Evolutionary conservation across 352 stramenopile genomes (phyloP).

Genomic region (Globisporangium nagaii): DNA sequence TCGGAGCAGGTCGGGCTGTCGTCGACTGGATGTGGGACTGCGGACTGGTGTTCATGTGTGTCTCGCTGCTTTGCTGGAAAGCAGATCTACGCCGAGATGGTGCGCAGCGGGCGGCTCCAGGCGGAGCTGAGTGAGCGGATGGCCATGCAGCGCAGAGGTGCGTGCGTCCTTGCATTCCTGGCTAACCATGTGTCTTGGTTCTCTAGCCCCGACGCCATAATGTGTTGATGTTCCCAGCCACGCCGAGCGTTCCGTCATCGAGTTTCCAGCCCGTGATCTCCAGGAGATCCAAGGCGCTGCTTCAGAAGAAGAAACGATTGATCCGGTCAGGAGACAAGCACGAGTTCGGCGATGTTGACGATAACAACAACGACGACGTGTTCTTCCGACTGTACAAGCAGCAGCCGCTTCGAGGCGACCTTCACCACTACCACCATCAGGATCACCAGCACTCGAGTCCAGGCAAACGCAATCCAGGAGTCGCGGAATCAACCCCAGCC

Average conservation of each 20-base stretch:
- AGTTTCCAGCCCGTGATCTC: slow-evolving; percentile 36
- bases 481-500: no score
- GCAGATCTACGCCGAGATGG: slow-evolving; percentile 47
- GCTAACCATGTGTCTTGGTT: not conserved
- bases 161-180: not conserved
- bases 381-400: slow-evolving; percentile 26
- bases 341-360: not conserved
- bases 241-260: slow-evolving; percentile 16
- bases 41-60: not conserved
- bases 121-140: slow-evolving; percentile 18
- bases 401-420: slow-evolving; percentile 1
- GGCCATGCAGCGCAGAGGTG: slow-evolving; percentile 16
- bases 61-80: not conserved
- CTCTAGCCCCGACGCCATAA: no score
- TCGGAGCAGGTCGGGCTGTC: slow-evolving; percentile 28
- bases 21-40: not conserved
- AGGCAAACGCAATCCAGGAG: not conserved
- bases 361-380: slow-evolving; percentile 12
- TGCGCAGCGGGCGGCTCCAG: slow-evolving; percentile 32
- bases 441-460: not conserved
- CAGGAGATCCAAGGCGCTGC: slow-evolving; percentile 31
- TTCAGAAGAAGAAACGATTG: slow-evolving; percentile 24
- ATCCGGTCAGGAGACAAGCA: not conserved
- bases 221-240: not conserved
- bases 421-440: no score